Percentiles rank a stretch among this genome's conserved stretches.
These are phyloP conservation scores for Aspergillus costaricaensis DNA, from an alignment of 2,329 filamentous ascomycete genomes.

Conservation along the genomic window DNA sequence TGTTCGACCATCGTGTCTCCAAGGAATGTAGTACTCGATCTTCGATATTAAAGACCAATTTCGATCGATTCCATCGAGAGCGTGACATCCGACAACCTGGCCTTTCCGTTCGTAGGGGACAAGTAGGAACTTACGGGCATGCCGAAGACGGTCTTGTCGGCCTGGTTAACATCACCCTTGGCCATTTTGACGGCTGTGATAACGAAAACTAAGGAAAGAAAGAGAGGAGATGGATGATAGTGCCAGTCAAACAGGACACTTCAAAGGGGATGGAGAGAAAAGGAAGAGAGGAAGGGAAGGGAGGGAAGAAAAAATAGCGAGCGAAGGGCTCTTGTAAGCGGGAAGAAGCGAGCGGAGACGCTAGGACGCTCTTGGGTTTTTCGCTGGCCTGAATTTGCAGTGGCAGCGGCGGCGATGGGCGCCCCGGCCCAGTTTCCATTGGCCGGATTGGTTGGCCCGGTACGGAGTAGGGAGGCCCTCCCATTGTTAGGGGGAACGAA, in stretches of 20 bases:
- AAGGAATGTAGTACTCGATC: background rate
- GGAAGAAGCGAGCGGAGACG: constrained; percentile 39
- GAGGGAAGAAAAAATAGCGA: constrained; percentile 40
- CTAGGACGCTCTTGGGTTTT: constrained; percentile 26
- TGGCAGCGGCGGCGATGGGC: constrained; percentile 7
- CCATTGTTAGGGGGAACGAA: constrained; percentile 8
- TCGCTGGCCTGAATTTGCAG: constrained; percentile 18
- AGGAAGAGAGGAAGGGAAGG: constrained; percentile 45
- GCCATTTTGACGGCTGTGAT: constrained; percentile 49
- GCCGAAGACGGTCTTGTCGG: constrained; percentile 58
- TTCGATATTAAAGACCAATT: background rate
- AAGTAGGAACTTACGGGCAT: constrained; percentile 47
- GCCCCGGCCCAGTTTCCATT: background rate
- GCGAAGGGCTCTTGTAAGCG: constrained; percentile 39
- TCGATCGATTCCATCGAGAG: constrained; percentile 3
- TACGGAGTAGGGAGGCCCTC: constrained; percentile 10
- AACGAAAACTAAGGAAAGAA: constrained; percentile 44
- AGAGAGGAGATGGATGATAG: constrained; percentile 41
- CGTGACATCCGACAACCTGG: constrained; percentile 14
- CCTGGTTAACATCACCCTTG: constrained; percentile 52
- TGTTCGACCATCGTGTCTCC: background rate
- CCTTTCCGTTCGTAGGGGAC: constrained; percentile 15
- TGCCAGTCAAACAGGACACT: constrained; percentile 37
- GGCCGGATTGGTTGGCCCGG: constrained; percentile 5
- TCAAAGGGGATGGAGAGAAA: constrained; percentile 40